Evolutionary conservation across 2,329 filamentous ascomycete species (phyloP).

Genomic region (Diaporthe sp.): DNA sequence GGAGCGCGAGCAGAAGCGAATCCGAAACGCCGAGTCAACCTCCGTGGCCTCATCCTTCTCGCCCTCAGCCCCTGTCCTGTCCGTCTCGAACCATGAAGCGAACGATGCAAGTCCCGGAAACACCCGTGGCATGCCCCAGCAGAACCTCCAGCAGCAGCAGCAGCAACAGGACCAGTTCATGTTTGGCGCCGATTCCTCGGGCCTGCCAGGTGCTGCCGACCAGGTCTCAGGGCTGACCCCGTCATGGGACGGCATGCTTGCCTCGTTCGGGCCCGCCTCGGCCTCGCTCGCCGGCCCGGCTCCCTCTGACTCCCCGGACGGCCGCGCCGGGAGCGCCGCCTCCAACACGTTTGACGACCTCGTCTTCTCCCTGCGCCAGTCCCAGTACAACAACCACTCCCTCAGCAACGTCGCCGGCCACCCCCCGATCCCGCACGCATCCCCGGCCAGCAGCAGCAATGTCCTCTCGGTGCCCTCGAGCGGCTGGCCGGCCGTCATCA

Average conservation of each 20-base stretch:
- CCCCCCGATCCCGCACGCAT: slow-evolving; percentile 26
- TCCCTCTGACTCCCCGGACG: slow-evolving; percentile 7
- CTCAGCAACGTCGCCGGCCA: slow-evolving; percentile 24
- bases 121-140: slow-evolving; percentile 8
- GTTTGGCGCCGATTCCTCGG: slow-evolving; percentile 21
- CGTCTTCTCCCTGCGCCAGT: slow-evolving; percentile 31
- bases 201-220: slow-evolving; percentile 25
- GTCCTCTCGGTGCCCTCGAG: slow-evolving; percentile 15
- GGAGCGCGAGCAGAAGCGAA: slow-evolving; percentile 35
- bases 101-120: slow-evolving; percentile 17
- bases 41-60: slow-evolving; percentile 13
- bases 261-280: slow-evolving; percentile 23
- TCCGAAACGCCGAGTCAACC: slow-evolving; percentile 22
- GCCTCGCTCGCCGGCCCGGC: slow-evolving; percentile 26
- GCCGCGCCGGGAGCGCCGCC: slow-evolving; percentile 22
- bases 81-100: slow-evolving; percentile 21
- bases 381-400: slow-evolving; percentile 21
- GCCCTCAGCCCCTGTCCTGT: slow-evolving; percentile 20
- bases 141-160: slow-evolving; percentile 22
- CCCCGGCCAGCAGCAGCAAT: slow-evolving; percentile 34
- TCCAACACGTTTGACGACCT: slow-evolving; percentile 30
- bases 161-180: slow-evolving; percentile 33
- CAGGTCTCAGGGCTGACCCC: slow-evolving; percentile 20
- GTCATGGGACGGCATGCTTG: slow-evolving; percentile 37
- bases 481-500: slow-evolving; percentile 34